Evolutionary conservation across 305 asterid species (phyloP).

Genomic region (Coffea humblotiana): DNA sequence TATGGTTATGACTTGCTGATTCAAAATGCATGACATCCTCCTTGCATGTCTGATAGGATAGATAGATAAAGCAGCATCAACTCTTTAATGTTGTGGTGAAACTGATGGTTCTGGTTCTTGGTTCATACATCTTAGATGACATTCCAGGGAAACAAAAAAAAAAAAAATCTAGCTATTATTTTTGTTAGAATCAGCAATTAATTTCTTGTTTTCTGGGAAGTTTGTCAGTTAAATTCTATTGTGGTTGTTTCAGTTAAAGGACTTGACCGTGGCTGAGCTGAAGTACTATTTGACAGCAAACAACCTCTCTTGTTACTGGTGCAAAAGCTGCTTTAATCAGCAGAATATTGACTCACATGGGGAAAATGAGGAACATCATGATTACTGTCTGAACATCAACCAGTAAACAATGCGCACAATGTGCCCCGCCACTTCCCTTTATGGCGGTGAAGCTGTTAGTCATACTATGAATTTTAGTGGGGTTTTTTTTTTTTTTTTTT

Average conservation of each 20-base stretch:
- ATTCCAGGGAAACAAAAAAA: no score
- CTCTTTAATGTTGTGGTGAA: not conserved
- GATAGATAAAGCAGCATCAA: not conserved
- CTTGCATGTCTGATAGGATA: not conserved
- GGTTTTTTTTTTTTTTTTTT: no score
- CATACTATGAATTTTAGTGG: not conserved
- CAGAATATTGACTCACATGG: constrained; percentile 86
- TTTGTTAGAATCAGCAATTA: not conserved
- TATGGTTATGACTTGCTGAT: not conserved
- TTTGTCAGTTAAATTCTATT: not conserved
- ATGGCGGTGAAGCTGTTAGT: not conserved
- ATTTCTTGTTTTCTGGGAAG: not conserved
- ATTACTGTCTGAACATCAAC: not conserved
- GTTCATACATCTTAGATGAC: not conserved
- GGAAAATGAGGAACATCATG: constrained; percentile 41
- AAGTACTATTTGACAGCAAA: constrained; percentile 65
- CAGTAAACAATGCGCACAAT: not conserved
- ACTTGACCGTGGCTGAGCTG: constrained; percentile 69
- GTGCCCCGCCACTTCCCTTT: not conserved
- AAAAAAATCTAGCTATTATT: not conserved
- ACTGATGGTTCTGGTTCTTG: not conserved
- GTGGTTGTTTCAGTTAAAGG: constrained; percentile 70
- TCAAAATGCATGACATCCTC: not conserved
- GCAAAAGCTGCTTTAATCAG: constrained; percentile 71
- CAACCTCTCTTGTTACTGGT: constrained; percentile 62